Evolutionary conservation across 2,329 filamentous ascomycete species (phyloP), one percentile per base, ranked within the genome.

Genomic region (Metarhizium robertsii): DNA sequence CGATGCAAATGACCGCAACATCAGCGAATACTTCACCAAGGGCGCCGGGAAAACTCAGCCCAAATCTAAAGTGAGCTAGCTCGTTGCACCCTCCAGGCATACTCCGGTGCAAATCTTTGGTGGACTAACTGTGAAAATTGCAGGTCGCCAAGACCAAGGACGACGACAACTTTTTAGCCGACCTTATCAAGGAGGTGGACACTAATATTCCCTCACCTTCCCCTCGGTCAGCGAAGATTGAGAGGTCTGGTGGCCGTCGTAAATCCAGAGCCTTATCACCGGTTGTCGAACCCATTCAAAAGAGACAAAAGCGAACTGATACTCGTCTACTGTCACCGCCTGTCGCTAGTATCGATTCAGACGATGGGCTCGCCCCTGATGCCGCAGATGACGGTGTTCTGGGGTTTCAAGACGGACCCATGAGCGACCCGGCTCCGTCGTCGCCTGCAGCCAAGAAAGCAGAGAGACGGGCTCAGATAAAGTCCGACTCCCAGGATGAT

Each of bases 1-100:
- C 65, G 89, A 95, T 63, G 91, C 89, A 69, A 90, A 91, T 61
- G 91, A 95, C 70, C 88, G 88, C 66, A 88, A 91, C 63, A 97
- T 99, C 67, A 91, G 87, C 71, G 92, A 95, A 65, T 99, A 95
- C 73, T 97, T 99, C 69, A 92, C 82, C 62, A 88, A 87, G 63
- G 90, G 90, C 54, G 80, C 83, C 38, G 76, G 77, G 57, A 79
- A 80, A 61, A 71, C 79, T 52, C 85, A 85, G 56, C 77, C 86
- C 14, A 97, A 96, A 68, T 79, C 87, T 18, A 97, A 96, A 80
- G 90, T 92, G 71, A 57, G 51, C 16, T 5, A 57, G 51, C 16
- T 6, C 30, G 4, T n/a, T 14, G 8, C 38, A 18, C 10, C 18
- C n/a, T 16, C 16, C 18, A 29, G 7, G 11, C 4, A 14, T 50